Evolutionary conservation across 805 yeast species (phyloP), one percentile per base, ranked within the genome.

Genomic region (Yamadazyma philogaea): DNA sequence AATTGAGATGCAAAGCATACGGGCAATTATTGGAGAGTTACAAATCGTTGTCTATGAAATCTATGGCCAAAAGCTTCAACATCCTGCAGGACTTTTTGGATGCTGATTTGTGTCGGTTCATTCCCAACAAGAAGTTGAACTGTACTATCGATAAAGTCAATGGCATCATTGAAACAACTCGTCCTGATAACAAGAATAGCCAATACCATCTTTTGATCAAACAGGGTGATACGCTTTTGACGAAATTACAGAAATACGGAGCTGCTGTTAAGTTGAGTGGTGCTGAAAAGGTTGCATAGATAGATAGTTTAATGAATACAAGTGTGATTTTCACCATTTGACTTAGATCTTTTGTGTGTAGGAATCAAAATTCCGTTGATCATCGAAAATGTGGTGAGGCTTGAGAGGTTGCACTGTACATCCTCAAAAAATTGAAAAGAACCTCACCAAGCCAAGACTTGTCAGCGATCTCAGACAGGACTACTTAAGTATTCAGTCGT

Each of bases 211-310:
- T 73, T 49, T 75, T 93, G 56, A 82, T 93, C 56, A 89, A 87
- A 64, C 95, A 84, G 60, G 98, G 99, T 49, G 99, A 93, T 59
- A 80, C 82, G 2, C 73, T 93, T 55, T 78, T 93, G 61, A 91
- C 99, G 14, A 93, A 91, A 64, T 75, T 93, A 59, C 99, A 93
- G 64, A 93, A 90, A 64, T 93, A 91, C 55, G 96, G 96, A 36
- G 96, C 98, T 34, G 96, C 97, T 17, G 98, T 93, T 38, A 86
- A 95, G 63, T 76, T 93, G 55, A 84, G 95, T 58, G 97, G 98
- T 37, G 86, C 96, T 20, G 96, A 89, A 60, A 75, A 81, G 52
- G 81, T 77, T 21, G 39, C 26, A 15, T 36, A 36, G 32, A 4
- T 36, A 36, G 32, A 4, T 30, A 30, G 33, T 6, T 16, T 30